Base-by-base conservation (phyloP, 257 asterid genomes). In the Nicotiana noctiflora region DNA sequence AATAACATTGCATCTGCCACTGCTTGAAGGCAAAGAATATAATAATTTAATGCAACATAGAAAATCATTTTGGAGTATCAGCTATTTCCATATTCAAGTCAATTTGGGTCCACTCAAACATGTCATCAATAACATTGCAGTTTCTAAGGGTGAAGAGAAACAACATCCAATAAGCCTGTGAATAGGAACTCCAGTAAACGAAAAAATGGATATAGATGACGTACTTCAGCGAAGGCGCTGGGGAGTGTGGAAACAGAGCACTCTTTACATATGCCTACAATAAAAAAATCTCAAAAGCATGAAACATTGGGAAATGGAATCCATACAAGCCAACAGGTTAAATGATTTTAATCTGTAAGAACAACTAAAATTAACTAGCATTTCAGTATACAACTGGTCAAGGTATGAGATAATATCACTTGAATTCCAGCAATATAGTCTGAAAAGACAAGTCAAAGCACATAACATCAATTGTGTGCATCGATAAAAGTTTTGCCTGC, bases 241-340 rank as follows among this genome's bases (percentile, higher is more conserved):
- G 99, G 40, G 99, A 95, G 89, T 93, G 97, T 79, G 97, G 93
- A 81, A 95, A 89, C 37, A 75, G 57, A 70, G 91, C 59, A 77
- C 98, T 91, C 88, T 92, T 93, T 88, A 93, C 93, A 19, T 89
- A 95, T 5, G 88, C 95, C 98, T 95, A 92, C 68, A 85, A 83
- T 83, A 37, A 13, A 81, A 74, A 80, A 76, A 83, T 31, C 44
- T 23, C 77, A 79, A 57, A 53, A 27, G 18, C 52, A 70, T 49
- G 4, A 75, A 81, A 18, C 31, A 23, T 72, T 5, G 23, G 23
- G 14, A 46, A 72, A 72, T 19, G 23, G 60, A 72, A 72, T 23
- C 60, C 40, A 46, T 46, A 46, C 15, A 72, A 23, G 14, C 57
- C 40, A 46, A 72, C 25, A 46, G 3, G 25, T 46, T 46, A 72